Evolutionary conservation across 192 early-diverging fungal genomes (phyloP), one percentile per base, ranked within the genome.

Genomic region (Funneliformis mosseae): DNA sequence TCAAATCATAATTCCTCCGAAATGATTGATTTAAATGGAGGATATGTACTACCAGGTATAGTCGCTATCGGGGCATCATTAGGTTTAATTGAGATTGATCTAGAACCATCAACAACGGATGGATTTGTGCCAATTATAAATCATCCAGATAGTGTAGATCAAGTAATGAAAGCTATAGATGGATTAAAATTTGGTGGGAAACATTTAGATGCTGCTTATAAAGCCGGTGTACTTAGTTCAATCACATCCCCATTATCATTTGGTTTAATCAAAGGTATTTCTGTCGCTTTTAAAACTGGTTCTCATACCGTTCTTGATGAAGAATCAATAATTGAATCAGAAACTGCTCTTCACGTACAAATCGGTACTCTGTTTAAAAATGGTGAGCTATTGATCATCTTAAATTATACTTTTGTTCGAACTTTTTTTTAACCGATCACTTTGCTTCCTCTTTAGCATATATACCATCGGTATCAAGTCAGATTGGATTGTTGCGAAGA

Each of bases 241-340:
- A 86, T 94, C 67, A 89, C 91, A 66, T 79, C 88, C 8, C 91
- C 91, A 23, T 46, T 81, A 23, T 86, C 90, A 4, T 2, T 0
- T 33, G 87, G 88, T 7, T 79, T 92, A 21, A 77, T 93, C n/a
- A 80, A 82, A 33, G 94, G 93, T 27, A 71, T 92, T 50, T 89
- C 88, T 77, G 89, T 87, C 81, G 91, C 90, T 12, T 95, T 95
- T 85, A 84, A 89, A 41, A 91, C 90, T 33, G 92, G 90, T 67
- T 89, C 89, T 23, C 76, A 88, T 39, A 78, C 86, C 83, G 79
- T 85, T 48, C 76, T 89, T 45, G 80, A 78, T 21, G 77, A 84
- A 5, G 80, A 80, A 16, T 81, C 86, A 3, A 74, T 93, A 59
- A 72, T 93, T 75, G 81, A 88, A 60, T 67, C 87, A 3, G 84